Evolutionary conservation across 768 basidiomycete species (phyloP).

Genomic region (Psilocybe tampanensis): DNA sequence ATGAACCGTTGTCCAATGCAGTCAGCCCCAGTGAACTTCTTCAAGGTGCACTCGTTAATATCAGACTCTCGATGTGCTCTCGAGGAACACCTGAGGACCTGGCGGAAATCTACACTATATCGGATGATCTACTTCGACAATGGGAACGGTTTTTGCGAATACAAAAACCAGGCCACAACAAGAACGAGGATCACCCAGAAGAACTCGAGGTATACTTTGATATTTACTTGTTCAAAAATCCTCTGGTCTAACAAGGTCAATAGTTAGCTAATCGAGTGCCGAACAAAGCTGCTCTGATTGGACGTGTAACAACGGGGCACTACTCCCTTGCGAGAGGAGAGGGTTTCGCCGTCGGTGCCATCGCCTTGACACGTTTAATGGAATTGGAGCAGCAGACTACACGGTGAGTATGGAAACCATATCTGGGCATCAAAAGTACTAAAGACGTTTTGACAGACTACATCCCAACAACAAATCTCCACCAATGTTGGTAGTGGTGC

Average conservation of each 20-base stretch:
- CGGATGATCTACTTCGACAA: constrained; percentile 51
- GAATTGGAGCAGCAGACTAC: constrained; percentile 51
- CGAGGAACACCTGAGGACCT: constrained; percentile 78
- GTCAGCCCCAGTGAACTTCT: constrained; percentile 48
- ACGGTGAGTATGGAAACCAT: constrained; percentile 27
- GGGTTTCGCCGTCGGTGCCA: constrained; percentile 76
- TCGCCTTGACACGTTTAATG: constrained; percentile 58
- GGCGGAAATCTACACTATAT: constrained; percentile 68
- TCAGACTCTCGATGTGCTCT: constrained; percentile 60
- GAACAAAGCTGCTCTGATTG: constrained; percentile 55
- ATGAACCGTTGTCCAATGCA: constrained; percentile 37
- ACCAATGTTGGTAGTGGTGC: constrained; percentile 60
- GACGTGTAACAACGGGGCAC: constrained; percentile 84
- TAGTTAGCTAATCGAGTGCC: constrained; percentile 52
- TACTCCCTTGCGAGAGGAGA: constrained; percentile 79
- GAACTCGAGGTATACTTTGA: constrained; percentile 26
- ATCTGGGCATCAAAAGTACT: too few relatives aligned
- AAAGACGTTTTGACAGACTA: constrained; percentile 3
- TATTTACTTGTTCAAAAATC: not conserved
- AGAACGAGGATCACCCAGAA: constrained; percentile 28
- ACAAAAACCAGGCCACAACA: constrained; percentile 8
- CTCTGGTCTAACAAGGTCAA: not conserved
- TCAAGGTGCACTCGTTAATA: constrained; percentile 65
- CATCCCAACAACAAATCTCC: constrained; percentile 28
- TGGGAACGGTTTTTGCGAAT: constrained; percentile 43